Base-by-base conservation (phyloP, 768 basidiomycete species). In the Coprinopsis cinerea region DNA sequence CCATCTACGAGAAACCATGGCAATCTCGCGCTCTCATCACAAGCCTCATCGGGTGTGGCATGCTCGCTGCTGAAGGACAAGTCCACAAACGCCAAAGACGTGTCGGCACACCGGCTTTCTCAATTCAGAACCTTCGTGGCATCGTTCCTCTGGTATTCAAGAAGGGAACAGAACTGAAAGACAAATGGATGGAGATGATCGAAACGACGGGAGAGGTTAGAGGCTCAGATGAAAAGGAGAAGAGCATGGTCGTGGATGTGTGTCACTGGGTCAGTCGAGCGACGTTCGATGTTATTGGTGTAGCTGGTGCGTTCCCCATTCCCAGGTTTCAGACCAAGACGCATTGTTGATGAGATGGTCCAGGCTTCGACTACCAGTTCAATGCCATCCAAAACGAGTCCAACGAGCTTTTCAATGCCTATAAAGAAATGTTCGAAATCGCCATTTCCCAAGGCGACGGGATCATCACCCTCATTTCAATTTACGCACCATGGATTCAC, bases 211-310 rank as follows among this genome's bases (percentile, higher is more conserved):
- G 51, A 42, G 15, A 48, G 53, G 57, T 9, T 18, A 17, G 18
- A 17, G 36, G 6, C n/a, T n/a, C n/a, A n/a, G n/a, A n/a, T 17
- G 18, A 9, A 9, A 39, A 49, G 49, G 62, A 57, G 42, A 22
- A 64, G 23, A 47, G 36, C 2, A 22, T 62, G 51, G 67, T 57
- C 58, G 60, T 96, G 22, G 89, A 96, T 58, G 79, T 93, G 5
- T 83, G 79, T 59, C 81, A 78, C 55, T 94, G 87, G 85, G 65
- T 93, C 27, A 86, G 83, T 54, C 76, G 90, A 36, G 83, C 84
- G 7, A 92, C 92, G 0, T 88, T 96, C 59, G 93, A 95, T 63
- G 83, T 94, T 37, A 92, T 96, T 56, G 93, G 92, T 1, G 63
- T 89, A n/a, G 88, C 92, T 35, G 88, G 88, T 88, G 48, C 40